Evolutionary conservation across 805 yeast species (phyloP).

Genomic region (Brettanomyces custersianus): DNA sequence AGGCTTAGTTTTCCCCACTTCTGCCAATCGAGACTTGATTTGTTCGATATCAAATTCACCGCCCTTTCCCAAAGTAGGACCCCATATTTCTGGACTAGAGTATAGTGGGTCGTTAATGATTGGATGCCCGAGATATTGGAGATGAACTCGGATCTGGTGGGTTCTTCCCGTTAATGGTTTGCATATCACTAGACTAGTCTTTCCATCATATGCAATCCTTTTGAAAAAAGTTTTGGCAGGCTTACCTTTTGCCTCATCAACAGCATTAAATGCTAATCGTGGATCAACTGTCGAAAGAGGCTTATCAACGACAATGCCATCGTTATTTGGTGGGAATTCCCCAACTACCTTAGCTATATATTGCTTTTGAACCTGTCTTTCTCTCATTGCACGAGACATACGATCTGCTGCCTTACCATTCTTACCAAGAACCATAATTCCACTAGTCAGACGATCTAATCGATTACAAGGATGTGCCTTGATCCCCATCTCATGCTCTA

Average conservation of each 20-base stretch:
- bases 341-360: constrained; percentile 88
- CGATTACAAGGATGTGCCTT: constrained; percentile 80
- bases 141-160: constrained; percentile 90
- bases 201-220: constrained; percentile 59
- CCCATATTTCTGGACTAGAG: constrained; percentile 77
- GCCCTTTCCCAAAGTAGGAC: constrained; percentile 56
- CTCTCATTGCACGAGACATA: constrained; percentile 62
- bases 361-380: constrained; percentile 67
- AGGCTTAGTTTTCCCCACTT: constrained; percentile 60
- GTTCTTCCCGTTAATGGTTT: constrained; percentile 88
- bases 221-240: constrained; percentile 67
- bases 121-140: constrained; percentile 83
- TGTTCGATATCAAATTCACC: constrained; percentile 36
- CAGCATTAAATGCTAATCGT: constrained; percentile 55
- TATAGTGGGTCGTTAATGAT: constrained; percentile 91
- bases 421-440: constrained; percentile 85
- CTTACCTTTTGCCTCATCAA: constrained; percentile 47
- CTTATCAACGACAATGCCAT: constrained; percentile 43
- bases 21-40: constrained; percentile 42
- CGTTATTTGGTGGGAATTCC: constrained; percentile 54
- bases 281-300: constrained; percentile 71
- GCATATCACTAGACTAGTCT: constrained; percentile 66
- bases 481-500: constrained; percentile 61
- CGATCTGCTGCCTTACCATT: constrained; percentile 69
- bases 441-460: constrained; percentile 85